Evolutionary conservation across 345 rosid species (phyloP).

Genomic region (Ceriops decandra): DNA sequence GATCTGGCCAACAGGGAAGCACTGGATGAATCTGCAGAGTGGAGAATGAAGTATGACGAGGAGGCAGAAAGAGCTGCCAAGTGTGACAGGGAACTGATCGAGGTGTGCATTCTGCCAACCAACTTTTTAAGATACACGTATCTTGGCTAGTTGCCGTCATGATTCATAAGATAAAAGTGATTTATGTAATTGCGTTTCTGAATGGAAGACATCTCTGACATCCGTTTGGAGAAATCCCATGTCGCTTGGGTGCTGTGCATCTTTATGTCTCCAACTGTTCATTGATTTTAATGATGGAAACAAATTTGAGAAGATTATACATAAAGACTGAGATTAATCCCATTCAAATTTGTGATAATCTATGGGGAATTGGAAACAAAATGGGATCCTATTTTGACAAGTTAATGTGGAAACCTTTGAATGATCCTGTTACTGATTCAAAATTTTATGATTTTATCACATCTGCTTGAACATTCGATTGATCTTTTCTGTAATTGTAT

Average conservation of each 20-base stretch:
- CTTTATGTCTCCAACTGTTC: too few species aligned
- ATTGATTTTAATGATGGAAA: neutral
- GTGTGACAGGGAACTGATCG: conserved; percentile 51
- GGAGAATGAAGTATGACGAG: conserved; percentile 72
- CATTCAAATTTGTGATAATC: neutral
- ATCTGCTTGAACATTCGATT: neutral
- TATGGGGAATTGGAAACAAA: too few species aligned
- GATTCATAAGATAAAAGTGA: neutral
- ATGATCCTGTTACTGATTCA: neutral
- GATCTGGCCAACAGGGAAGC: conserved; percentile 92
- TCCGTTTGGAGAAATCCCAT: too few species aligned
- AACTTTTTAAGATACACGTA: neutral
- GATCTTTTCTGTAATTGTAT: neutral
- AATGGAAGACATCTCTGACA: neutral
- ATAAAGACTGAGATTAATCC: neutral
- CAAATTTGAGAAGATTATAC: neutral
- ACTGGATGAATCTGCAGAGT: conserved; percentile 93
- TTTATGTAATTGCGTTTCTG: neutral
- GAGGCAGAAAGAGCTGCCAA: conserved; percentile 58
- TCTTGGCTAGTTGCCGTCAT: neutral
- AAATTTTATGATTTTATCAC: neutral
- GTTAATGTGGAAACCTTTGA: too few species aligned
- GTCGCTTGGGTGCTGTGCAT: too few species aligned
- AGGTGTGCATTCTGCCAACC: conserved; percentile 34
- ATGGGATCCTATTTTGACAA: too few species aligned